Conservation (phyloP, 2,329 filamentous ascomycete species). For the Monosporascus sp. region DNA sequence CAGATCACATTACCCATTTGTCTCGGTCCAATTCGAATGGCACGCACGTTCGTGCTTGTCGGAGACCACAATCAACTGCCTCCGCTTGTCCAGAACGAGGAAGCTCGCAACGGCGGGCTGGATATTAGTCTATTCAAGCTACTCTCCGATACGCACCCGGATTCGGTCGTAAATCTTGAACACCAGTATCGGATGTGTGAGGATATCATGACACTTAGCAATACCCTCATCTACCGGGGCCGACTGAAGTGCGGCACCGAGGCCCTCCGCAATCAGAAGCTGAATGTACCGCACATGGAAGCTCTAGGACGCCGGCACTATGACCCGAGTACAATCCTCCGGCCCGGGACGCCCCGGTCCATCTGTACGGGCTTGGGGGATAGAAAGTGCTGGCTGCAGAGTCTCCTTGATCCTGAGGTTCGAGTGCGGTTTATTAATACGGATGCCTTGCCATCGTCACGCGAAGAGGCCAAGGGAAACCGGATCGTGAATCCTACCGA, state of each 20-base stretch:
- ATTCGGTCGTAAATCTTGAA: conserved; percentile 83
- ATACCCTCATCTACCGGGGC: conserved; percentile 88
- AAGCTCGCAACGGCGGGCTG: conserved; percentile 77
- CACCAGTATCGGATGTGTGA: conserved; percentile 99
- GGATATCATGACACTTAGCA: conserved; percentile 92
- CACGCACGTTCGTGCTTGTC: conserved; percentile 87
- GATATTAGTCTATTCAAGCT: conserved; percentile 93
- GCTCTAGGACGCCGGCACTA: conserved; percentile 58
- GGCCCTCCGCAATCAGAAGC: conserved; percentile 62
- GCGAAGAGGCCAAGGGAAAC: conserved; percentile 73
- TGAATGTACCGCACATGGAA: conserved; percentile 62
- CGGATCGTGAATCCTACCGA: conserved; percentile 88
- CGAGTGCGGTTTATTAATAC: conserved; percentile 90
- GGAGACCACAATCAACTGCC: conserved; percentile 96
- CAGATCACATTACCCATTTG: conserved; percentile 96
- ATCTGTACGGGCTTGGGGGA: conserved; percentile 51
- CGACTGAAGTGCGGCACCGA: conserved; percentile 83
- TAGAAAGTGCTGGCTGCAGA: conserved; percentile 67
- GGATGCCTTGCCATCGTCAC: conserved; percentile 61
- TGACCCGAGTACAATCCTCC: conserved; percentile 40
- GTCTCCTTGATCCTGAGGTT: conserved; percentile 61
- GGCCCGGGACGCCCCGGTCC: conserved; percentile 35
- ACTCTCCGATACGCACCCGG: conserved; percentile 81
- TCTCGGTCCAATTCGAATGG: conserved; percentile 87
- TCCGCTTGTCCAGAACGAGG: conserved; percentile 87